Conservation (phyloP, 805 yeast genomes). For the Scheffersomyces ergatensis region DNA sequence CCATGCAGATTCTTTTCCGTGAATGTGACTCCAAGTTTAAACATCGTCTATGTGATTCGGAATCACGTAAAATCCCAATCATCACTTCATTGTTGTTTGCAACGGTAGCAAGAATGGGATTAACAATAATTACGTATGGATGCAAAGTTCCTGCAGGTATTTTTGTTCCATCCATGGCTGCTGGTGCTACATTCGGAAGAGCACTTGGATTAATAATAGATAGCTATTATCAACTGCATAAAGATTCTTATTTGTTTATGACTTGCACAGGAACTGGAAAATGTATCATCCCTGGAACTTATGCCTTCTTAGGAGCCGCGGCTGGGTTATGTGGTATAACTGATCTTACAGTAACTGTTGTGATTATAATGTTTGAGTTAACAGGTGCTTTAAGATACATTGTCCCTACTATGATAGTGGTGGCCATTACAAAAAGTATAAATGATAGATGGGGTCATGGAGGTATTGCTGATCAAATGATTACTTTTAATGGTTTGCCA, state of each 20-base stretch:
- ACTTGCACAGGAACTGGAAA: constrained; percentile 30
- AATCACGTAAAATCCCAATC: constrained; percentile 26
- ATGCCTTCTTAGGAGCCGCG: constrained; percentile 95
- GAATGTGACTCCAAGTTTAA: constrained; percentile 62
- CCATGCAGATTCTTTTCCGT: constrained; percentile 85
- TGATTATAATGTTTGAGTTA: constrained; percentile 90
- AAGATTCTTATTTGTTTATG: constrained; percentile 32
- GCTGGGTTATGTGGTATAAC: constrained; percentile 95
- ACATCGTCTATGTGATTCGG: constrained; percentile 37
- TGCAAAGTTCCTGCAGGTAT: constrained; percentile 97
- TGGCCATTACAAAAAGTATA: constrained; percentile 81
- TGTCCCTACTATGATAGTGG: constrained; percentile 94
- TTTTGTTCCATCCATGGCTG: constrained; percentile 94
- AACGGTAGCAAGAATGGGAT: constrained; percentile 62
- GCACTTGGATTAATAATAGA: constrained; percentile 77
- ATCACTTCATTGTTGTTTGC: constrained; percentile 64
- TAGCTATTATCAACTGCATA: constrained; percentile 23
- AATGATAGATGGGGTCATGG: constrained; percentile 71
- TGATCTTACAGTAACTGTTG: constrained; percentile 87
- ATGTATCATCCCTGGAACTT: constrained; percentile 90
- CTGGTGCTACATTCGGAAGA: constrained; percentile 93
- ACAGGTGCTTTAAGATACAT: constrained; percentile 94
- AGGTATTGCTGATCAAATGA: constrained; percentile 97
- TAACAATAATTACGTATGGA: constrained; percentile 86
- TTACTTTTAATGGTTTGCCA: constrained; percentile 84